Evolutionary conservation across 164 flowering plant species (phyloP), one percentile per base, ranked within the genome.

Genomic region (Cinnamomum chago): DNA sequence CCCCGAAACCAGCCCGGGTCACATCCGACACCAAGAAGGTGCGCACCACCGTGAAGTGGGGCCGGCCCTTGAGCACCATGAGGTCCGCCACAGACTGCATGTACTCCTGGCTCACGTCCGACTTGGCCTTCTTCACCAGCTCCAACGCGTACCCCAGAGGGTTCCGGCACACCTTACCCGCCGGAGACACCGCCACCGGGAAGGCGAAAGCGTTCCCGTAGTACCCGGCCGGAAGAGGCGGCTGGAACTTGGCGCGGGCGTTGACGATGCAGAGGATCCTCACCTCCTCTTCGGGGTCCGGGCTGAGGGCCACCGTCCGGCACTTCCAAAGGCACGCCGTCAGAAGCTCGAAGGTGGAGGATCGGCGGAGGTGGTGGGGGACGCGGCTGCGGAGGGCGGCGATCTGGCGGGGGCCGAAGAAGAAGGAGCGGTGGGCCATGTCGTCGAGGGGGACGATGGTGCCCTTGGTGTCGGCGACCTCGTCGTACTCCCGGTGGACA

Each of bases 11-110:
- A 0, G 82, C 79, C 0, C 81, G 81, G 9, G 83, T 82, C 68
- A 83, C 74, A 58, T 89, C 92, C 13, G 90, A 83, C 17, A 89
- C 89, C 0, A 84, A 22, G 35, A 47, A 87, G 0, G 77, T 58
- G 58, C 86, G 23, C 47, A 75, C 86, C 77, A 81, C 80, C 1
- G 84, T 69, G n/a, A 75, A 72, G 2, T 70, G 55, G 2, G 84
- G 83, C 20, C 86, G 51, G 0, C 81, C 85, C 73, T 66, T 76
- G 20, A 65, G 66, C 58, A 71, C 83, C 80, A 80, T 69, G 6
- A 83, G 67, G 65, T 83, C 80, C 30, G 77, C 75, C 66, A 75
- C 28, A 11, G 85, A 83, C 58, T 58, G 69, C 68, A 80, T 72
- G 65, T 83, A 83, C 74, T 80, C 85, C 0, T 76, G 75, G 1